Percentiles rank a stretch among this genome's conserved stretches.
These are phyloP conservation scores for Trichoderma virens DNA, from an alignment of 495 filamentous ascomycete species.

Conservation along the genomic window DNA sequence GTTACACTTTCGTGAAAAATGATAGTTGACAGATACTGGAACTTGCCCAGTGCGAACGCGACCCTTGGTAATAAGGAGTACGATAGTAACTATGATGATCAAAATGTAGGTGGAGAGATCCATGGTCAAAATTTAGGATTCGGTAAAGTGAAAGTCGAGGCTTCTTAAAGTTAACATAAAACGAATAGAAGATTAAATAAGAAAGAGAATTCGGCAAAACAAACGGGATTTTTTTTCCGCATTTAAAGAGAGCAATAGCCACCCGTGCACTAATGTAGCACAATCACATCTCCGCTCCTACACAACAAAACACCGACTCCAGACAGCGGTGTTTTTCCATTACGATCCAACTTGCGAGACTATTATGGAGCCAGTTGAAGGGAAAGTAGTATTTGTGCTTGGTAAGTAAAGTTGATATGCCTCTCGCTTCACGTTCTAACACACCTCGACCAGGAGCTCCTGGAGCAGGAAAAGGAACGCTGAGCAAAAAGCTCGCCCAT, in stretches of 20 bases:
- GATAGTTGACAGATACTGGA: not conserved
- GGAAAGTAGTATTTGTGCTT: not conserved
- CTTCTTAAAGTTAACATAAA: not conserved
- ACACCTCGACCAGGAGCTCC: not conserved
- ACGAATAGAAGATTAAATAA: not conserved
- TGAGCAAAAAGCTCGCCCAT: slow-evolving; percentile 15
- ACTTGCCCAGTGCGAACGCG: not conserved
- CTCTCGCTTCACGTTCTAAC: not conserved
- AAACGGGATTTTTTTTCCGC: too few species aligned
- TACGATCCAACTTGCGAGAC: not conserved
- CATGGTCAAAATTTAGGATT: not conserved
- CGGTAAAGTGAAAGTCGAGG: not conserved
- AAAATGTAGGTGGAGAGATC: not conserved
- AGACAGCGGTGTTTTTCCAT: not conserved
- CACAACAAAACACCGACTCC: not conserved
- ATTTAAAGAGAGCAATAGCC: too few species aligned
- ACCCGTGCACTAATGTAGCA: too few species aligned
- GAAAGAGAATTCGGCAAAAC: not conserved
- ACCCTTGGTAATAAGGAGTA: not conserved
- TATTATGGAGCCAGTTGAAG: not conserved
- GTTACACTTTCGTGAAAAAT: not conserved
- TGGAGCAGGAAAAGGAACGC: not conserved
- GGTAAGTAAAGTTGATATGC: not conserved
- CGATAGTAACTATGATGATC: not conserved
- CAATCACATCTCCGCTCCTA: too few species aligned